Conservation (phyloP, 2,329 filamentous ascomycete species). For the Neurospora sp. region DNA sequence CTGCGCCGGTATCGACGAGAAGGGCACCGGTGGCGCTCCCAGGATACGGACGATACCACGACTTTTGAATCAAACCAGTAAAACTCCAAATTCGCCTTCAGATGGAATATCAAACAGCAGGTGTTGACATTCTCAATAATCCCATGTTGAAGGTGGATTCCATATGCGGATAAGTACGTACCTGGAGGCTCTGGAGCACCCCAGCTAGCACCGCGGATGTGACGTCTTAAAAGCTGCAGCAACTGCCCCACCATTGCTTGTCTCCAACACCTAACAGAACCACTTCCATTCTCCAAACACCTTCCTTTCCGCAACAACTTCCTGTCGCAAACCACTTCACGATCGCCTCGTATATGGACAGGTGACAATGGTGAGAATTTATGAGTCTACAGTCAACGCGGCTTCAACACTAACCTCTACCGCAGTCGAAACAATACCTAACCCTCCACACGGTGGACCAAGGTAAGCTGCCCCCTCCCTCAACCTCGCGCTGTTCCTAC, state of each 20-base stretch:
- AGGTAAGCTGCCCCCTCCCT: constrained; percentile 42
- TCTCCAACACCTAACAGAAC: constrained; percentile 4
- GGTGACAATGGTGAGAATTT: constrained; percentile 28
- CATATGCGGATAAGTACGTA: background rate
- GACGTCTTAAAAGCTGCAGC: background rate
- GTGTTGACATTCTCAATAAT: too few relatives aligned
- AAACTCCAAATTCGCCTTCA: background rate
- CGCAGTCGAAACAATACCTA: constrained; percentile 94
- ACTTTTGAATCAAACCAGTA: background rate
- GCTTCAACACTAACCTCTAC: constrained; percentile 9
- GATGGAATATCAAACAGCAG: too few relatives aligned
- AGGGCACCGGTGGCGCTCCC: background rate
- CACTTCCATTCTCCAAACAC: constrained; percentile 15
- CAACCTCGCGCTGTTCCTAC: too few relatives aligned
- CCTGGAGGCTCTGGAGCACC: background rate
- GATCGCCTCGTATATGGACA: constrained; percentile 24
- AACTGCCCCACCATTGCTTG: background rate
- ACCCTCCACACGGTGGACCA: constrained; percentile 85
- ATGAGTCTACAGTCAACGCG: too few relatives aligned
- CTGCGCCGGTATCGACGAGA: background rate
- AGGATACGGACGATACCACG: background rate
- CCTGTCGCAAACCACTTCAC: constrained; percentile 9
- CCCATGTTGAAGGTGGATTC: background rate
- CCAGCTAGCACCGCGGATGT: background rate
- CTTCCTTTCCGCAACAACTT: background rate